A percentile compares a stretch with the other conserved stretches of the same genome.
Conservation (phyloP, 805 yeast genomes). For the Vanderwaltozyma yarrowii region DNA sequence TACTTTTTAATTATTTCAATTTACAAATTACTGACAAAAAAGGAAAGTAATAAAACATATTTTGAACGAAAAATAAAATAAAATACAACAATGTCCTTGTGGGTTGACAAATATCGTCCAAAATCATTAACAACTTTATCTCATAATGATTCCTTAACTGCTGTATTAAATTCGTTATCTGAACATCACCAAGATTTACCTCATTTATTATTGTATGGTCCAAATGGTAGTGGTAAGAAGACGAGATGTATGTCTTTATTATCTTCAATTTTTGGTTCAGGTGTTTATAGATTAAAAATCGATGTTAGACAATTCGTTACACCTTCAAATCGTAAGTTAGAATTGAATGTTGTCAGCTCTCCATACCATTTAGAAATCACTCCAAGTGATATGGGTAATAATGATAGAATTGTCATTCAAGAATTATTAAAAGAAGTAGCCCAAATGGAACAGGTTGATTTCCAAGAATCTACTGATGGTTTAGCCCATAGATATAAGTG, state of each 20-base stretch:
- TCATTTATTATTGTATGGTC: slow-evolving; percentile 86
- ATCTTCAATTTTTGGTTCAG: slow-evolving; percentile 70
- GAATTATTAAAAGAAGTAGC: slow-evolving; percentile 91
- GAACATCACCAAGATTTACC: slow-evolving; percentile 59
- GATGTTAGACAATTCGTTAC: slow-evolving; percentile 82
- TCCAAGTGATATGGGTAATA: slow-evolving; percentile 93
- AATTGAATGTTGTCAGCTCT: slow-evolving; percentile 86
- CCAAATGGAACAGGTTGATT: slow-evolving; percentile 90
- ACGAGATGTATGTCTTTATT: slow-evolving; percentile 79
- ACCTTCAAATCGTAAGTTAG: slow-evolving; percentile 64
- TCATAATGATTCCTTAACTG: slow-evolving; percentile 57
- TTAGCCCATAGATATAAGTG: slow-evolving; percentile 55
- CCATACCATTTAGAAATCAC: slow-evolving; percentile 90
- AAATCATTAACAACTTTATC: slow-evolving; percentile 49
- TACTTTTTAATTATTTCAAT: no score
- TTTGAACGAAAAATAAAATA: background rate
- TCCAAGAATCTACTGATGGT: slow-evolving; percentile 35
- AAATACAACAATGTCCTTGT: slow-evolving; percentile 59
- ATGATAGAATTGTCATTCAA: slow-evolving; percentile 90
- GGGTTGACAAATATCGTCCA: slow-evolving; percentile 96
- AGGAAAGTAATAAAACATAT: no score
- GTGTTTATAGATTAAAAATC: slow-evolving; percentile 75
- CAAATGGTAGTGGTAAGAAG: slow-evolving; percentile 95
- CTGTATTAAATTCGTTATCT: slow-evolving; percentile 43
- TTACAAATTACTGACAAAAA: no score